These are phyloP conservation scores for Paecilomyces dactylethromorphus DNA, from an alignment of 2,329 filamentous ascomycete species.

Conservation along the genomic window DNA sequence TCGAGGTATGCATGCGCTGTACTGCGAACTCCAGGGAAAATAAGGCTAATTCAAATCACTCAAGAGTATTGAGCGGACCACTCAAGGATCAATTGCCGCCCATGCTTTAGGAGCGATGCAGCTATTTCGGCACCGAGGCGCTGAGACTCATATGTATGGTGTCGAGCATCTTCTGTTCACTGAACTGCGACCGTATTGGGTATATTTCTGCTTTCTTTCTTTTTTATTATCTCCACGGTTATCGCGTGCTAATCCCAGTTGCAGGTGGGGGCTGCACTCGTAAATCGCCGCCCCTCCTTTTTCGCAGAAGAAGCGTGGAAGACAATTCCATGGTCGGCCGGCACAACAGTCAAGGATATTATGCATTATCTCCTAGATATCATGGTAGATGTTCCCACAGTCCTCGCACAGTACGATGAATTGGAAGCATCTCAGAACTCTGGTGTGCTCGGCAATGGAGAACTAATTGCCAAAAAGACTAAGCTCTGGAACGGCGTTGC, in stretches of 20 bases:
- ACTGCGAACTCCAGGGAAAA: background rate
- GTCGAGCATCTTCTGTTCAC: conserved; percentile 33
- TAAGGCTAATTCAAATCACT: conserved; percentile 1
- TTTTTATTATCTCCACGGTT: background rate
- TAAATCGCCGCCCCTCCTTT: conserved; percentile 26
- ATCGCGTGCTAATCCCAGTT: conserved; percentile 2
- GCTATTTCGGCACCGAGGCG: conserved; percentile 31
- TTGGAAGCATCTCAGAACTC: conserved; percentile 17
- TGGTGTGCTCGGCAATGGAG: conserved; percentile 19
- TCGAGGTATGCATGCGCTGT: conserved; percentile 21
- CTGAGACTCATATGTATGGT: conserved; percentile 33
- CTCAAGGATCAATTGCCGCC: conserved; percentile 22
- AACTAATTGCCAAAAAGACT: conserved; percentile 24
- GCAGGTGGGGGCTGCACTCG: conserved; percentile 24
- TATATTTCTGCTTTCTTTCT: conserved; percentile 9
- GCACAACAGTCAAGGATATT: conserved; percentile 29
- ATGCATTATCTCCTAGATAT: conserved; percentile 31
- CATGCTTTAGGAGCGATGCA: conserved; percentile 30
- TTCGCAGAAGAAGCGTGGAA: conserved; percentile 33
- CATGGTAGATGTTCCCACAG: conserved; percentile 26
- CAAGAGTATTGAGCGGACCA: conserved; percentile 32
- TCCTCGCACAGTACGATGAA: conserved; percentile 24
- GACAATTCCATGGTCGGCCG: conserved; percentile 31
- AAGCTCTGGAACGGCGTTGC: conserved; percentile 28
- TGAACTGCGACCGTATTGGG: conserved; percentile 34